A percentile compares a stretch with the other conserved stretches of the same genome.
Conservation (phyloP, 495 filamentous ascomycete genomes). For the Penicillium subrubescens region DNA sequence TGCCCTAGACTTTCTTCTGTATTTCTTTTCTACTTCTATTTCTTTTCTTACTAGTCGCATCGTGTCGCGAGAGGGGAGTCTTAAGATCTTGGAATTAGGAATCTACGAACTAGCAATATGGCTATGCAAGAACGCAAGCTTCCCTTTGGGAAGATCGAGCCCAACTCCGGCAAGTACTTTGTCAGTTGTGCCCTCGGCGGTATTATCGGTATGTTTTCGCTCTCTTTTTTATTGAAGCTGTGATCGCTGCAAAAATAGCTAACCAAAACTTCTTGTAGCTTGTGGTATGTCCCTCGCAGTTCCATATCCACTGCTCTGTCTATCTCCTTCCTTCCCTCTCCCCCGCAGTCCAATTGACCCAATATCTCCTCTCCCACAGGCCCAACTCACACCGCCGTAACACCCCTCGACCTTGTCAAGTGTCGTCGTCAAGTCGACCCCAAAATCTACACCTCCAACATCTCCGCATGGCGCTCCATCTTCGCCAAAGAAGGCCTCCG, state of each 20-base stretch:
- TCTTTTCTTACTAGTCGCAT: slow-evolving; percentile 7
- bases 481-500: slow-evolving; percentile 65
- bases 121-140: slow-evolving; percentile 41
- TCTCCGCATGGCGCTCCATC: slow-evolving; percentile 67
- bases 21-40: neutral
- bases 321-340: too few relatives aligned
- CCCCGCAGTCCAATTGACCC: slow-evolving; percentile 16
- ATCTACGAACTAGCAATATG: slow-evolving; percentile 24
- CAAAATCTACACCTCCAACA: slow-evolving; percentile 69
- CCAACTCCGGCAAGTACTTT: slow-evolving; percentile 69
- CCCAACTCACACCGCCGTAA: slow-evolving; percentile 61
- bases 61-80: neutral
- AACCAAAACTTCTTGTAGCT: slow-evolving; percentile 40
- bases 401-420: slow-evolving; percentile 67
- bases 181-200: slow-evolving; percentile 65
- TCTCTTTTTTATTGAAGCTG: neutral
- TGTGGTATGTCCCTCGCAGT: slow-evolving; percentile 52
- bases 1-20: neutral
- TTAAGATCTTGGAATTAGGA: neutral
- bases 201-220: slow-evolving; percentile 54
- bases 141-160: slow-evolving; percentile 61
- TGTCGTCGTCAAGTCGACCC: slow-evolving; percentile 73
- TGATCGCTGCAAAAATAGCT: slow-evolving; percentile 5
- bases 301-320: neutral
- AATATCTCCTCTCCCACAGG: slow-evolving; percentile 21